These are phyloP conservation scores for Chrysophaeum taylorii DNA, from an alignment of 352 stramenopile genomes.

Conservation along the genomic window DNA sequence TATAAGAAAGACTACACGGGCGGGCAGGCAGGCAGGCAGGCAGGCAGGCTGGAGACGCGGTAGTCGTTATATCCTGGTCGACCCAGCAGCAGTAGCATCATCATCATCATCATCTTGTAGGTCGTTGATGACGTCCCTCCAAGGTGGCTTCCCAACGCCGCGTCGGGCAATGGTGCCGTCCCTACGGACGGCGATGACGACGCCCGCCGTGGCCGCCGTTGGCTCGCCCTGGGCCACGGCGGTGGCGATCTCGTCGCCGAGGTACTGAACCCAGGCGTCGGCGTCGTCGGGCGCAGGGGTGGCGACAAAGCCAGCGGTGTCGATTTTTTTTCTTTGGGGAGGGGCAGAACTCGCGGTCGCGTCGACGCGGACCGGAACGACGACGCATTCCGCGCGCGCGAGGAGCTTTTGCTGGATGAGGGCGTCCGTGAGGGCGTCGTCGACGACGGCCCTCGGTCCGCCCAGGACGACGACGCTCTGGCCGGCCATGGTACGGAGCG, in stretches of 20 bases:
- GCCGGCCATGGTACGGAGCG: background rate
- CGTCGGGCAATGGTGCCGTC: conserved; percentile 6
- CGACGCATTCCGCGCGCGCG: background rate
- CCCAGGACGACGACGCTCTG: conserved; percentile 4
- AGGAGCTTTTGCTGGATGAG: conserved; percentile 4
- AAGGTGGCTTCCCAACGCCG: conserved; percentile 5
- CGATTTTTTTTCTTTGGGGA: no score
- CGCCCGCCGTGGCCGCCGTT: background rate
- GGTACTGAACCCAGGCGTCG: background rate
- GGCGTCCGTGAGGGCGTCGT: conserved; percentile 6
- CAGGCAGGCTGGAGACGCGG: no score
- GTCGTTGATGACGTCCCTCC: background rate
- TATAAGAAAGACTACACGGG: no score
- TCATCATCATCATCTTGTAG: background rate
- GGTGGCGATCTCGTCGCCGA: background rate
- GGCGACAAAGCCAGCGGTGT: conserved; percentile 14
- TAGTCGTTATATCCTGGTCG: no score
- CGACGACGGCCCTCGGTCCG: background rate
- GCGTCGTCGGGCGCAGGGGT: background rate
- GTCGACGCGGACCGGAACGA: conserved; percentile 10
- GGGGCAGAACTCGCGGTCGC: no score
- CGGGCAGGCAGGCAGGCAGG: no score
- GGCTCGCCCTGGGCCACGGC: background rate
- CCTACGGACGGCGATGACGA: background rate
- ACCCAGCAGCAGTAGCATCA: no score